Base-by-base conservation (phyloP, 2,329 filamentous ascomycete species). In the Xylariomycetidae sp. region DNA sequence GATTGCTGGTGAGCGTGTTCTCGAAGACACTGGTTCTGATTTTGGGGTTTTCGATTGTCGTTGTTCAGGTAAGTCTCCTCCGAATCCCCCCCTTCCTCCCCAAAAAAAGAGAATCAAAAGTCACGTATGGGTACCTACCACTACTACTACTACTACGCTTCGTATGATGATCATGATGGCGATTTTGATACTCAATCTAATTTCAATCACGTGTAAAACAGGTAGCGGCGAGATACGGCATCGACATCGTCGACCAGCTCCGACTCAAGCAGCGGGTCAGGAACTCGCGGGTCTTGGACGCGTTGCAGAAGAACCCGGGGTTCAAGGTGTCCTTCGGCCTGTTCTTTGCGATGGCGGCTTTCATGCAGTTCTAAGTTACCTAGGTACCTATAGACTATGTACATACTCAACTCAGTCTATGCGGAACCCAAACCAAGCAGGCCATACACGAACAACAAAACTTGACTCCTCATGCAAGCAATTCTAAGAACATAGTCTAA, bases 311-410 rank as follows among this genome's bases (percentile, higher is more conserved):
- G 40, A 74, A 79, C 46, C 70, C 76, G 3, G 73, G 74, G 13
- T 82, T 85, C 54, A 83, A 82, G 53, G 54, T 80, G 15, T 78
- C 80, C 3, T 88, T 89, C 56, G 77, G 79, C n/a, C 51, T 77
- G 26, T 83, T 84, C 17, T 88, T 88, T 61, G 74, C 81, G 16
- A 60, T 88, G 51, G 82, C 82, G 30, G 77, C 74, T 3, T 83
- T 84, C 43, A 64, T 68, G 70, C 69, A 58, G 26, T 67, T 69
- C 44, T 53, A 50, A n/a, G n/a, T n/a, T n/a, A n/a, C n/a, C n/a
- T n/a, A n/a, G n/a, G 16, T 30, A 31, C n/a, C 18, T 32, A 33
- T 23, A 23, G 20, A 23, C 8, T 23, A 8, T 23, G 20, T 23
- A 23, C n/a, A 19, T 30, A 31, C n/a, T 6, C n/a, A 8, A 16